Base-by-base conservation (phyloP, 768 basidiomycete species). In the Trametes sanguinea region DNA sequence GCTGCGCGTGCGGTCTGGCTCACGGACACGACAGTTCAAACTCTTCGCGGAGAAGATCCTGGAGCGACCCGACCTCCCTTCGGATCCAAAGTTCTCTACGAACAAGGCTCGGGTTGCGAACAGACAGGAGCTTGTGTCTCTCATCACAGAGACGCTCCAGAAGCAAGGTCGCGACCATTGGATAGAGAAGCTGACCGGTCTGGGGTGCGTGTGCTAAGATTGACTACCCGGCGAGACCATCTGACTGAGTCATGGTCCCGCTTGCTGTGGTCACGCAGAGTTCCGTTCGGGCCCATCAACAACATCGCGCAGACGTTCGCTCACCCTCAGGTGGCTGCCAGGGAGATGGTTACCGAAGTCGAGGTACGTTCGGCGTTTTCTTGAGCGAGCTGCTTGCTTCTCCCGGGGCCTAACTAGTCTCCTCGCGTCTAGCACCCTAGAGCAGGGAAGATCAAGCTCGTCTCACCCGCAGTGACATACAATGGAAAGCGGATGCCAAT, bases 201-300 rank as follows among this genome's bases (percentile, higher is more conserved):
- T 88, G 35, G 95, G 94, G 88, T 93, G 72, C 56, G 84, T 75
- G 84, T 75, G n/a, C 52, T 27, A 42, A n/a, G 2, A 9, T 37
- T 44, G 27, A n/a, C 32, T 27, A 22, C 6, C 29, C 61, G 46
- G 47, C 42, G 16, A 30, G 37, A 50, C 29, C 4, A 55, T 9
- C 50, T 29, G 14, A 17, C 35, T n/a, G 7, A 11, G 16, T 59
- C 14, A 60, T 54, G 3, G 17, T 11, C 16, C 35, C 35, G 35
- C 35, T 11, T 11, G 6, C 6, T 11, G 35, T 37, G 35, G 16
- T 14, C 42, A 56, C 27, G 14, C 63, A 92, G 89, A 10, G 85
- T 94, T 29, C 92, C 92, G 6, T 88, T 89, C 74, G 92, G 90
- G 33, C 95, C 95, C 16, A 96, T 98, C 77, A 97, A 97, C 72